Evolutionary conservation across 495 filamentous ascomycete genomes (phyloP).

Genomic region (Extremus antarcticus): DNA sequence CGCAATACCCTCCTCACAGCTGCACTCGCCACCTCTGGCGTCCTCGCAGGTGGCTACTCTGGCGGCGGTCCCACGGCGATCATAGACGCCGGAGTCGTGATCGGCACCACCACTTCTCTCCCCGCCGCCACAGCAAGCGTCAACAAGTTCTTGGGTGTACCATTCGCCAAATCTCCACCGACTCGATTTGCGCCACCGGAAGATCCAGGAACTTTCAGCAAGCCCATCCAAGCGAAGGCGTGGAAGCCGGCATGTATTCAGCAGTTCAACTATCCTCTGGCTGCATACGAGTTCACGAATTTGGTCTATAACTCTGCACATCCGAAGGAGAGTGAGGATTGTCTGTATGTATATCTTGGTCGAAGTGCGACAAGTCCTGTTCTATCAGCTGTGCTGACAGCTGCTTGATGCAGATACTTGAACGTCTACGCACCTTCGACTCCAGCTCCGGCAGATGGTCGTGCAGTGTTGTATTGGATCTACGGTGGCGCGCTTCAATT

Average conservation of each 20-base stretch:
- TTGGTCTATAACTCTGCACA: conserved; percentile 26
- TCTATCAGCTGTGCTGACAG: no score
- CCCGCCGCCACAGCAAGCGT: conserved; percentile 18
- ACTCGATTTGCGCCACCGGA: conserved; percentile 30
- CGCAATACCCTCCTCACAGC: background rate
- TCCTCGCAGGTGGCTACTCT: conserved; percentile 1
- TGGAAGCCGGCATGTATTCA: conserved; percentile 33
- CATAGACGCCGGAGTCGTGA: conserved; percentile 19
- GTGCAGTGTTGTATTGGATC: conserved; percentile 28
- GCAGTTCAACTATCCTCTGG: conserved; percentile 24
- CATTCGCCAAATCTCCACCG: conserved; percentile 26
- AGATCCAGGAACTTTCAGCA: conserved; percentile 13
- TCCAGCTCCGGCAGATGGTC: conserved; percentile 17
- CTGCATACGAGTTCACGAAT: conserved; percentile 22
- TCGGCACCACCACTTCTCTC: conserved; percentile 23
- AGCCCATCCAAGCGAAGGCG: conserved; percentile 23
- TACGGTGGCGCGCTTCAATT: conserved; percentile 25
- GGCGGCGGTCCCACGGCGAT: conserved; percentile 19
- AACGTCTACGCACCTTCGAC: conserved; percentile 30
- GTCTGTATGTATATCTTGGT: conserved; percentile 22
- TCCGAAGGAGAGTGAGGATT: conserved; percentile 32
- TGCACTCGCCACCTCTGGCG: background rate
- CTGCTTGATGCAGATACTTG: conserved; percentile 19
- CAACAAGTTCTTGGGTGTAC: conserved; percentile 27
- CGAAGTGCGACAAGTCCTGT: background rate